Percentiles rank a stretch among this genome's conserved stretches.
phyloP scores from a whole-genome alignment of 169 alveolate species.

The Plasmodium vinckei region DNA sequence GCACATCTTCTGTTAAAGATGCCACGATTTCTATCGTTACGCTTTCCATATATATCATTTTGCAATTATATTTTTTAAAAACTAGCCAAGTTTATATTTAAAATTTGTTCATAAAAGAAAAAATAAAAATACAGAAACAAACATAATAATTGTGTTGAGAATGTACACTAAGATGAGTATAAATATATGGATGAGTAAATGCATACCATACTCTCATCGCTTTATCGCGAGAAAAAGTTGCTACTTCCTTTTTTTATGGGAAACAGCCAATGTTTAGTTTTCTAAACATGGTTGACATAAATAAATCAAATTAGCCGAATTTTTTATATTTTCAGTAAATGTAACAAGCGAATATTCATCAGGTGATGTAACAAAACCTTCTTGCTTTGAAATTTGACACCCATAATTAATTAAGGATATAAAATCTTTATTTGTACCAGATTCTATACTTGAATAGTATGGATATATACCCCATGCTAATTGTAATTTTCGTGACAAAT shows the following conservation, averaged over 20 bases:
- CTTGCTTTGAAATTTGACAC: conserved; percentile 59
- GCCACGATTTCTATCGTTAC: no score
- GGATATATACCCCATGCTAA: conserved; percentile 85
- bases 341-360: conserved; percentile 73
- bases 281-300: conserved; percentile 65
- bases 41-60: no score
- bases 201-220: no score
- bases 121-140: no score
- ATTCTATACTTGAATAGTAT: conserved; percentile 66
- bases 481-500: conserved; percentile 82
- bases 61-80: no score
- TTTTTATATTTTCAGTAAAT: conserved; percentile 64
- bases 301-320: conserved; percentile 66
- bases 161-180: no score
- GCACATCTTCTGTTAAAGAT: no score
- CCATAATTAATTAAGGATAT: conserved; percentile 67
- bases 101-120: no score
- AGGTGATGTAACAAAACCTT: conserved; percentile 60
- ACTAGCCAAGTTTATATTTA: no score
- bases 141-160: no score
- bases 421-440: conserved; percentile 13
- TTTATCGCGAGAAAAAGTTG: no score
- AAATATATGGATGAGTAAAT: no score
- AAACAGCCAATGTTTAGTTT: background rate
- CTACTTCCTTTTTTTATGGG: background rate